Base-by-base conservation (phyloP, 495 filamentous ascomycete species). In the Chaetomium tenue region DNA sequence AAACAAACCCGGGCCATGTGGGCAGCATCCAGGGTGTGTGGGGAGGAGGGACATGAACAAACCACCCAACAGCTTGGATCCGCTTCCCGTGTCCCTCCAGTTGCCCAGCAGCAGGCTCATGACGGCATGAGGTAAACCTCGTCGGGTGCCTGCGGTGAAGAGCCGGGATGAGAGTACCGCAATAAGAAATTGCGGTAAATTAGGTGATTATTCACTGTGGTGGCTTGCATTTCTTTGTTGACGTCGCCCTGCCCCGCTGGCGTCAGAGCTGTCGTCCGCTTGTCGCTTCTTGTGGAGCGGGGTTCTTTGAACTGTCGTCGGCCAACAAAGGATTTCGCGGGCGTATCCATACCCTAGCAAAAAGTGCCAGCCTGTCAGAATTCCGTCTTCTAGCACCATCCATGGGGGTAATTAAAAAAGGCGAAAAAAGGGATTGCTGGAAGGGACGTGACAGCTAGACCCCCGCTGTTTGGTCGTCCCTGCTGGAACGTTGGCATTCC, bases 11-110 rank as follows among this genome's bases (percentile, higher is more conserved):
- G 48, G 56, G 51, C 52, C 64, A 66, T 66, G 52, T 61, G 58
- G 46, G 46, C 46, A 53, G 64, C 6, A 39, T 56, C 26, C 28
- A 56, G 58, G 46, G 46, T 50, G 46, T 50, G 46, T 42, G 57
- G 63, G 53, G 50, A 57, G 58, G 56, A 57, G 58, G 56, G 61
- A 16, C 54, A 42, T 40, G 51, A 16, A 39, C 48, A 60, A 61
- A 16, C 58, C 55, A 56, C 64, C 64, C 64, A 61, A 42, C 64
- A 20, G 64, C 58, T 61, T 28, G 63, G 63, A 55, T 57, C 63
- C 58, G 58, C 63, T 66, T 58, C 47, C 39, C 30, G 22, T 60
- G 66, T 54, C 44, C 57, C 48, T 65, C 28, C 28, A 6, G 63
- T 60, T 47, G 40, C 16, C 53, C 18, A 28, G 28, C 46, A 50